These are phyloP conservation scores for Penicillium cinerascens DNA, from an alignment of 495 filamentous ascomycete genomes.

Conservation along the genomic window DNA sequence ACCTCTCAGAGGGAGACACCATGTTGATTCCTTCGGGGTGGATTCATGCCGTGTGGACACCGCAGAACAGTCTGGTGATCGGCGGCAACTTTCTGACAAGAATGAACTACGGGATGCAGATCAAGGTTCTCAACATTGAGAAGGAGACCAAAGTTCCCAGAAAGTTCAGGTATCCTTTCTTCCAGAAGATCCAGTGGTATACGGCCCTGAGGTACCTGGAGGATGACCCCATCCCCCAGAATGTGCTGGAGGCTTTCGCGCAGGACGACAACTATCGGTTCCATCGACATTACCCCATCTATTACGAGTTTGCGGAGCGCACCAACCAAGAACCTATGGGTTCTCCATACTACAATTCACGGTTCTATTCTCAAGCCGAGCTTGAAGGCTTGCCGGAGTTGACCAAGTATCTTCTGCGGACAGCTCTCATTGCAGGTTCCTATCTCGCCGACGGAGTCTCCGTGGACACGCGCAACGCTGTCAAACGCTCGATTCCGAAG, in stretches of 20 bases:
- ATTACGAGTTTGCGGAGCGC: constrained; percentile 56
- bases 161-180: constrained; percentile 70
- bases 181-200: constrained; percentile 75
- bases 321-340: constrained; percentile 45
- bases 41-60: constrained; percentile 82
- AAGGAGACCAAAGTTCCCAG: constrained; percentile 67
- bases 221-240: constrained; percentile 60
- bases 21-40: constrained; percentile 78
- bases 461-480: constrained; percentile 52
- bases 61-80: constrained; percentile 70
- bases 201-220: constrained; percentile 63
- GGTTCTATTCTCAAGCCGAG: constrained; percentile 66
- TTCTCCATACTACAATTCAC: constrained; percentile 52
- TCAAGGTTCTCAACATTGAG: constrained; percentile 67
- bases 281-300: constrained; percentile 51
- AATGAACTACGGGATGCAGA: constrained; percentile 68
- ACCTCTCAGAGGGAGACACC: constrained; percentile 69
- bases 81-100: constrained; percentile 74
- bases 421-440: constrained; percentile 63
- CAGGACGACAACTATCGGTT: constrained; percentile 53
- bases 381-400: constrained; percentile 64
- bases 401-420: constrained; percentile 61
- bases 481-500: constrained; percentile 63
- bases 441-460: constrained; percentile 59
- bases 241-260: constrained; percentile 53